A percentile compares a stretch with the other conserved stretches of the same genome.
These are phyloP conservation scores for Solanum bulbocastanum DNA, from an alignment of 257 asterid species.

Conservation along the genomic window DNA sequence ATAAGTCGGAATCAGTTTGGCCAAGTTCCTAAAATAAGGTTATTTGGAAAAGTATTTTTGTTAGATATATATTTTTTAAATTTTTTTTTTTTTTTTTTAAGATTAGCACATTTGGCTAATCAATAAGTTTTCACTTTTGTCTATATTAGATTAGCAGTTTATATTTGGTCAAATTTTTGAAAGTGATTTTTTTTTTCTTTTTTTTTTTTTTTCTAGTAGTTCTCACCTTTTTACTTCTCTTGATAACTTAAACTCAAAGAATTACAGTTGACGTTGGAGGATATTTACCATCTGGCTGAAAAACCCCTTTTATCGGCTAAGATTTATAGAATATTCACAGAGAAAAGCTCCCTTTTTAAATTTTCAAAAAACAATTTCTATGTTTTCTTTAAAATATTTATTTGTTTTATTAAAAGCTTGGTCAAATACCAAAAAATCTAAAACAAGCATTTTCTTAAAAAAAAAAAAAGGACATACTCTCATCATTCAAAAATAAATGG, in stretches of 20 bases:
- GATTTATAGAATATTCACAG: neutral
- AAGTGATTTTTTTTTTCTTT: too few species aligned
- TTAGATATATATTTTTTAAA: neutral
- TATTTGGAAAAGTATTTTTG: too few species aligned
- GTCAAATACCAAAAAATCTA: neutral
- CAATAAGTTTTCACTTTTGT: neutral
- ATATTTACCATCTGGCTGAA: neutral
- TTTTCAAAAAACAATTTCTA: neutral
- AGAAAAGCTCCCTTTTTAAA: neutral
- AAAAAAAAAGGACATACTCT: too few species aligned
- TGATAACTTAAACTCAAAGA: too few species aligned
- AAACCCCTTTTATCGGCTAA: neutral
- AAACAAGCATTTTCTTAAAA: too few species aligned
- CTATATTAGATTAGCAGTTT: too few species aligned
- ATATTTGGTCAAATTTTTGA: too few species aligned
- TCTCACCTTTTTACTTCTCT: neutral
- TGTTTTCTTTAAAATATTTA: too few species aligned
- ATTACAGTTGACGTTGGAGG: too few species aligned
- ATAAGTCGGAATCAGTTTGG: too few species aligned
- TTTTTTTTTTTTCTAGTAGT: accelerated
- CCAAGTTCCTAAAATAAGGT: too few species aligned
- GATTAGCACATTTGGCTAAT: neutral
- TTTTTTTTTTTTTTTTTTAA: too few species aligned
- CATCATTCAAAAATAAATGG: neutral
- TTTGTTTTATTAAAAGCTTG: neutral